Percentiles rank a stretch among this genome's conserved stretches.
Evolutionary conservation across 495 filamentous ascomycete species (phyloP).

Genomic region (Penicillium alfredii): DNA sequence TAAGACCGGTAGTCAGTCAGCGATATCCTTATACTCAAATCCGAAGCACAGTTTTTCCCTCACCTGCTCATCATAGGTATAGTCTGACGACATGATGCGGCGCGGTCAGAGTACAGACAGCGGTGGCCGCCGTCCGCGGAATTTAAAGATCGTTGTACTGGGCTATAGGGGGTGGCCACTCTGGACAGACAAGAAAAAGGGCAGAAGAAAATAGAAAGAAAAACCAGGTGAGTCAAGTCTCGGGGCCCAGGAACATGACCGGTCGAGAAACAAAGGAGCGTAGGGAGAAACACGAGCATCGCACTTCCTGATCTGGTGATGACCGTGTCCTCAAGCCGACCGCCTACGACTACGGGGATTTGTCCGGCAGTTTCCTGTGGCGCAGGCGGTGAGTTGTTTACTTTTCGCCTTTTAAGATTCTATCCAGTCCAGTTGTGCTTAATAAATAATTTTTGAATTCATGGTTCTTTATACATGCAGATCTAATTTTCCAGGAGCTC

Average conservation of each 20-base stretch:
- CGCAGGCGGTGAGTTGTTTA: constrained; percentile 14
- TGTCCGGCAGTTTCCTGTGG: constrained; percentile 10
- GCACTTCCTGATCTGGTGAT: constrained; percentile 29
- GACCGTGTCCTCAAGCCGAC: constrained; percentile 28
- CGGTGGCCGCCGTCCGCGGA: constrained; percentile 31
- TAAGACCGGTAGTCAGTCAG: constrained; percentile 24
- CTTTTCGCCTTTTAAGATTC: background rate
- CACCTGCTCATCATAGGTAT: constrained; percentile 96
- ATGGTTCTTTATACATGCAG: no score
- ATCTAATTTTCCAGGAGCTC: no score
- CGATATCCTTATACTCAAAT: constrained; percentile 3
- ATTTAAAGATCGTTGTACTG: constrained; percentile 23
- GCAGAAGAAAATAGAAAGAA: constrained; percentile 2
- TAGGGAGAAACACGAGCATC: constrained; percentile 11
- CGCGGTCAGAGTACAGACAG: constrained; percentile 33
- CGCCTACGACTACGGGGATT: constrained; percentile 12
- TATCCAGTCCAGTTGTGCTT: no score
- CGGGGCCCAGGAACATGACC: constrained; percentile 17
- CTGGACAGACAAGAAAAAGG: background rate
- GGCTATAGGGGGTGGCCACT: constrained; percentile 7
- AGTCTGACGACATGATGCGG: constrained; percentile 84
- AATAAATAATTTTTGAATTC: no score
- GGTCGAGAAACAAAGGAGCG: constrained; percentile 25
- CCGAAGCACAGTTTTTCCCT: constrained; percentile 9
- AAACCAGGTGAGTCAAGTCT: no score